phyloP scores from a whole-genome alignment of 306 rosid genomes.

The Lathyrus oleraceus region DNA sequence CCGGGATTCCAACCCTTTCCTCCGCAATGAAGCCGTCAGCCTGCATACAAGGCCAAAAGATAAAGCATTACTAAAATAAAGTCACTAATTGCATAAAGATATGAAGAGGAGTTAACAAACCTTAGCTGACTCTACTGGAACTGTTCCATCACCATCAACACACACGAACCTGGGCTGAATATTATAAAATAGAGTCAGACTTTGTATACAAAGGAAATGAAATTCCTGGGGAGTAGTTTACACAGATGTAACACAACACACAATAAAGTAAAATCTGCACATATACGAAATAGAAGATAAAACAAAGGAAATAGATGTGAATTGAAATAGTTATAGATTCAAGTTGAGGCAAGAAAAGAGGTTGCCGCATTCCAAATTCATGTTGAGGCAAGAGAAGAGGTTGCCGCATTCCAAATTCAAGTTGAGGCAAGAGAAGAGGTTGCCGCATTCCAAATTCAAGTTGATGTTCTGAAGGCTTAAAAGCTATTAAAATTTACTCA shows the following conservation, averaged over 20 bases:
- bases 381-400: slow-evolving; percentile 14
- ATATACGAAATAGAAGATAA: slow-evolving; percentile 17
- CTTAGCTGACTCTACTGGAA: slow-evolving; percentile 89
- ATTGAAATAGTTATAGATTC: not conserved
- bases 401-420: slow-evolving; percentile 11
- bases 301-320: not conserved
- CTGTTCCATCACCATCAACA: slow-evolving; percentile 97
- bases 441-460: slow-evolving; percentile 5
- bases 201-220: not conserved
- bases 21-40: slow-evolving; percentile 91
- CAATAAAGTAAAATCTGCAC: not conserved
- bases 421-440: slow-evolving; percentile 15
- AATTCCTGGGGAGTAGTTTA: not conserved
- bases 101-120: slow-evolving; percentile 44
- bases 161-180: slow-evolving; percentile 68
- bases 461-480: not conserved
- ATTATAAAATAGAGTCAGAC: slow-evolving; percentile 19
- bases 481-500: not conserved
- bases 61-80: not conserved
- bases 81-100: slow-evolving; percentile 21
- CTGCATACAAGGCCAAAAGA: slow-evolving; percentile 43
- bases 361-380: no score
- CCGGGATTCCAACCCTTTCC: slow-evolving; percentile 90
- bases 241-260: slow-evolving; percentile 21
- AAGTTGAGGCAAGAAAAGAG: no score